Evolutionary conservation across 345 rosid genomes (phyloP).

Genomic region (Pistacia integerrima): DNA sequence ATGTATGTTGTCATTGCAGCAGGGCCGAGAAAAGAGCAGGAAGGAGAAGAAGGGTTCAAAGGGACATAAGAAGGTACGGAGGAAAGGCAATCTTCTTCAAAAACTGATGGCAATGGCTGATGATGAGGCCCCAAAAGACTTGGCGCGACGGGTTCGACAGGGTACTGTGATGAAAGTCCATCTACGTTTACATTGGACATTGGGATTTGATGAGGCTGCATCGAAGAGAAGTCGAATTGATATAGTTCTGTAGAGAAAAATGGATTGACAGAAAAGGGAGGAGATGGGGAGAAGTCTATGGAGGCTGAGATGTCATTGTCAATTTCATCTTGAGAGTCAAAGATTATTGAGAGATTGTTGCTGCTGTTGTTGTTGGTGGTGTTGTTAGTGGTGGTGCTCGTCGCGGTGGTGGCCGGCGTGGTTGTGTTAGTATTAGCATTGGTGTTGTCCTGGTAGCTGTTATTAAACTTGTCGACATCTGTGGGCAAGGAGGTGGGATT

Average conservation of each 20-base stretch:
- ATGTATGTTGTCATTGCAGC: constrained; percentile 38
- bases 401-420: constrained; percentile 32
- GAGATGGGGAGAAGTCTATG: constrained; percentile 76
- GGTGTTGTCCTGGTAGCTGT: constrained; percentile 35
- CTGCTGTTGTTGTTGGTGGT: constrained; percentile 32
- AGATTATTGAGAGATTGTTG: constrained; percentile 46
- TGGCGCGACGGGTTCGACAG: constrained; percentile 28
- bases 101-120: constrained; percentile 38
- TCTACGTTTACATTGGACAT: constrained; percentile 32
- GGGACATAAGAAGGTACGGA: constrained; percentile 66
- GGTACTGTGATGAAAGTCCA: constrained; percentile 33
- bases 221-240: constrained; percentile 58
- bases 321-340: constrained; percentile 66
- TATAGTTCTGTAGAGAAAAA: constrained; percentile 46
- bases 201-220: constrained; percentile 42
- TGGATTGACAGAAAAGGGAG: constrained; percentile 49
- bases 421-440: constrained; percentile 17
- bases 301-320: constrained; percentile 81
- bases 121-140: constrained; percentile 35
- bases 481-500: constrained; percentile 34
- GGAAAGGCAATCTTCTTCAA: constrained; percentile 77
- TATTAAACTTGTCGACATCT: constrained; percentile 32
- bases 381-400: constrained; percentile 23
- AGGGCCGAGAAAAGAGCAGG: constrained; percentile 52
- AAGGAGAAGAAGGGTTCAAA: constrained; percentile 58